phyloP scores from a whole-genome alignment of 352 stramenopile genomes.

The Phytopythium boreale region DNA sequence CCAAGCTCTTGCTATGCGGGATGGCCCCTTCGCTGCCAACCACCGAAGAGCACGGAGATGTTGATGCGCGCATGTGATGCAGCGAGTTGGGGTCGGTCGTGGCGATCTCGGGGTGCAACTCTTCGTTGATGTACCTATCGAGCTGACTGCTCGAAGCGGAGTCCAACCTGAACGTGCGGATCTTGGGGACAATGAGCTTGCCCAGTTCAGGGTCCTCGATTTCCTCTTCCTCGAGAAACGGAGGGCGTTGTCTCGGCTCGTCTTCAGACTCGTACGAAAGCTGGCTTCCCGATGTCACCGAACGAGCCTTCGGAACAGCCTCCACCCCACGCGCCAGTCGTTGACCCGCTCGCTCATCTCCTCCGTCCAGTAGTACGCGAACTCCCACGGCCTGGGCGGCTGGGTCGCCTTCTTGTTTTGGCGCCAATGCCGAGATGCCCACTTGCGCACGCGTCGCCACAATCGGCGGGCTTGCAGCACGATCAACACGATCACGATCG shows the following conservation, averaged over 20 bases:
- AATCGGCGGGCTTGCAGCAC: not conserved
- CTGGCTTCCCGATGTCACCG: not conserved
- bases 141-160: constrained; percentile 23
- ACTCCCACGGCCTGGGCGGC: constrained; percentile 1
- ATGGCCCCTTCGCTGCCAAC: not conserved
- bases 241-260: constrained; percentile 13
- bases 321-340: constrained; percentile 6
- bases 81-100: constrained; percentile 10
- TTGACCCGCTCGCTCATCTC: constrained; percentile 6
- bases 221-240: constrained; percentile 7
- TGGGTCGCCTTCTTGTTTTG: not conserved
- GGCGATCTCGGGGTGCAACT: constrained; percentile 14
- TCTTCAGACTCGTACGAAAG: constrained; percentile 12
- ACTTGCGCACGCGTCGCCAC: constrained; percentile 6
- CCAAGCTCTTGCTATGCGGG: constrained; percentile 47
- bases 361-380: constrained; percentile 7
- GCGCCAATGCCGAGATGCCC: not conserved
- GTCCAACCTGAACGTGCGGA: constrained; percentile 37
- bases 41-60: constrained; percentile 2
- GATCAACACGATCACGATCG: constrained; percentile 3
- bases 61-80: constrained; percentile 7
- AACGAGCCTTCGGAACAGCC: constrained; percentile 6
- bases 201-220: constrained; percentile 7
- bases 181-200: constrained; percentile 30
- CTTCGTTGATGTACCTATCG: constrained; percentile 32